Base-by-base conservation (phyloP, 164 flowering plant species). In the Vitis amurensis region DNA sequence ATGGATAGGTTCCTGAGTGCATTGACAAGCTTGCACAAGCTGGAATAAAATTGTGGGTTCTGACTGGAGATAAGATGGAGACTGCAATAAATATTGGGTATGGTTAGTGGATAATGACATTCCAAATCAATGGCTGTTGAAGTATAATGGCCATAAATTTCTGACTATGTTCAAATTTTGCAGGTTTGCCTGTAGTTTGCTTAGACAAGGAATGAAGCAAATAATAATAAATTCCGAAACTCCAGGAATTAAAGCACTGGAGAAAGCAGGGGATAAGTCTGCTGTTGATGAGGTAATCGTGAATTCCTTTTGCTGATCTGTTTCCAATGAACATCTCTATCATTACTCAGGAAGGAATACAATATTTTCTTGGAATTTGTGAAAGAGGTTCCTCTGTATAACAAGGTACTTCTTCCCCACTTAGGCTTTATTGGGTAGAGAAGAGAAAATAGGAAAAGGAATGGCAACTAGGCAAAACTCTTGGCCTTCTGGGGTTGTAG, bases 31-130 rank as follows among this genome's bases (percentile, higher is more conserved):
- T 88, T 57, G 88, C 92, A 1, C 92, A 86, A 76, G 89, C 92
- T 29, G 91, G 91, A 60, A 87, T 87, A 51, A 89, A 89, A 59
- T 65, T 89, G 64, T 89, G 93, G 91, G 90, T 89, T 68, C 76
- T 89, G 80, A 89, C 93, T 6, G 93, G 93, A 66, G 93, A 89
- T 67, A 89, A 89, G 78, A 86, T 89, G 93, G 91, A 89, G 78
- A 89, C 93, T 19, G 93, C 93, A 11, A 86, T 89, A 56, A 89
- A 89, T 73, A 86, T 89, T 63, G 89, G 91, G 91, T 89, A 83
- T 49, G 65, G 1, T 15, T 12, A 56, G 11, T 23, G 16, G 61
- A 29, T 53, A 2, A 31, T 23, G 12, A 17, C 16, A n/a, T 53
- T 57, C 31, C 8, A 11, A 51, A 4, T 51, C 14, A 14, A 27